Conservation (phyloP, 257 asterid species). For the Ehretia macrophylla region DNA sequence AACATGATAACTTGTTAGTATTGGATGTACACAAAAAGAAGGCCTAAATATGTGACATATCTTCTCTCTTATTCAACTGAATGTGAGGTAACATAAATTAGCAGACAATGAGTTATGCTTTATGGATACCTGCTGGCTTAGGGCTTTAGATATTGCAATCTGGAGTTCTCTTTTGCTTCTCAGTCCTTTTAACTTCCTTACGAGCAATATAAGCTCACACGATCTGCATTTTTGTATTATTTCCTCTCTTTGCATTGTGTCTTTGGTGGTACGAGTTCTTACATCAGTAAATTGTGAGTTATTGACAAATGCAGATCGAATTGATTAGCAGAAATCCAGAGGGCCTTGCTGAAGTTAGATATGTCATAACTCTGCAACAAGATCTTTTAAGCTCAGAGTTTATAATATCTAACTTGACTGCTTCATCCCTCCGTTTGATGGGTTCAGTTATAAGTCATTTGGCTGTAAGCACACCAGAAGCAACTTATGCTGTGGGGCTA, state of each 20-base stretch:
- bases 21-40: no score
- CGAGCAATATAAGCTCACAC: no score
- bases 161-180: no score
- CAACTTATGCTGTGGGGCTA: conserved; percentile 61
- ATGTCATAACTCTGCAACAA: conserved; percentile 39
- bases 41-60: no score
- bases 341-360: conserved; percentile 34
- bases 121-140: no score
- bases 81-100: no score
- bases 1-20: background rate
- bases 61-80: no score
- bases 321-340: conserved; percentile 32
- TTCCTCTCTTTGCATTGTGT: no score
- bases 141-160: no score
- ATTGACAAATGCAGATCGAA: conserved; percentile 51
- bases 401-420: conserved; percentile 32
- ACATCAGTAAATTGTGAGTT: background rate
- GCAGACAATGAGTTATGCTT: no score
- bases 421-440: conserved; percentile 28
- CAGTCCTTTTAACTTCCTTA: no score
- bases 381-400: conserved; percentile 52
- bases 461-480: conserved; percentile 75
- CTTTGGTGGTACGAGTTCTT: background rate
- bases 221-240: no score
- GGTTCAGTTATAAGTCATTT: conserved; percentile 68